A percentile compares a stretch with the other conserved stretches of the same genome.
phyloP scores from a whole-genome alignment of 805 yeast genomes.

The Kuraishia molischiana region DNA sequence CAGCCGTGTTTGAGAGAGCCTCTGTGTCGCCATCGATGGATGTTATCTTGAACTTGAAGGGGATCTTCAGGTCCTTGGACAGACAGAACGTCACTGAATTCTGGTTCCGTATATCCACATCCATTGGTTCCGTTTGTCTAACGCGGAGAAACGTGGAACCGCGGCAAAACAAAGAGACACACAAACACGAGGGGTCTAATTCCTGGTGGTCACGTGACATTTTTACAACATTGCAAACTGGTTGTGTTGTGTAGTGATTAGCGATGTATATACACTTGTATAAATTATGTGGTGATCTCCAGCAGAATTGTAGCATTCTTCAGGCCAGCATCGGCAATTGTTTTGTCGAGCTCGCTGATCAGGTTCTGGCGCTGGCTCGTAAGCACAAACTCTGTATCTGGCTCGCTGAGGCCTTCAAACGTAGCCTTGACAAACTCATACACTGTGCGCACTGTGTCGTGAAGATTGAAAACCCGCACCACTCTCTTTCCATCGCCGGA shows the following conservation, averaged over 20 bases:
- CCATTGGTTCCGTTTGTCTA: too few relatives aligned
- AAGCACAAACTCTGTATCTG: slow-evolving; percentile 43
- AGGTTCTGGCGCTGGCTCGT: slow-evolving; percentile 52
- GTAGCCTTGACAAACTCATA: slow-evolving; percentile 61
- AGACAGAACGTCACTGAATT: slow-evolving; percentile 38
- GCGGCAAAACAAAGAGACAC: too few relatives aligned
- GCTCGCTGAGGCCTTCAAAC: slow-evolving; percentile 31
- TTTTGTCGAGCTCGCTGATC: slow-evolving; percentile 36
- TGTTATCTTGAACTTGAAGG: slow-evolving; percentile 35
- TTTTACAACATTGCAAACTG: too few relatives aligned
- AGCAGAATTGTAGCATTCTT: slow-evolving; percentile 73
- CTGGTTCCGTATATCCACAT: slow-evolving; percentile 1
- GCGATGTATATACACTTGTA: too few relatives aligned
- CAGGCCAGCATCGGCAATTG: slow-evolving; percentile 68
- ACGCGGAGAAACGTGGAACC: too few relatives aligned
- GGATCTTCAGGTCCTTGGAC: slow-evolving; percentile 43
- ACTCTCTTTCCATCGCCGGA: slow-evolving; percentile 79
- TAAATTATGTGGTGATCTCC: too few relatives aligned
- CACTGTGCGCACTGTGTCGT: slow-evolving; percentile 48
- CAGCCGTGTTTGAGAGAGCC: neutral
- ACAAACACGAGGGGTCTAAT: too few relatives aligned
- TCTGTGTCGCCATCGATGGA: slow-evolving; percentile 8
- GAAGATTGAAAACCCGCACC: slow-evolving; percentile 54
- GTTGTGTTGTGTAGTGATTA: too few relatives aligned
- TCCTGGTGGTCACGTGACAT: too few relatives aligned